A percentile compares a stretch with the other conserved stretches of the same genome.
These are phyloP conservation scores for Didymosphaeria variabile DNA, from an alignment of 2,329 filamentous ascomycete genomes.

Conservation along the genomic window DNA sequence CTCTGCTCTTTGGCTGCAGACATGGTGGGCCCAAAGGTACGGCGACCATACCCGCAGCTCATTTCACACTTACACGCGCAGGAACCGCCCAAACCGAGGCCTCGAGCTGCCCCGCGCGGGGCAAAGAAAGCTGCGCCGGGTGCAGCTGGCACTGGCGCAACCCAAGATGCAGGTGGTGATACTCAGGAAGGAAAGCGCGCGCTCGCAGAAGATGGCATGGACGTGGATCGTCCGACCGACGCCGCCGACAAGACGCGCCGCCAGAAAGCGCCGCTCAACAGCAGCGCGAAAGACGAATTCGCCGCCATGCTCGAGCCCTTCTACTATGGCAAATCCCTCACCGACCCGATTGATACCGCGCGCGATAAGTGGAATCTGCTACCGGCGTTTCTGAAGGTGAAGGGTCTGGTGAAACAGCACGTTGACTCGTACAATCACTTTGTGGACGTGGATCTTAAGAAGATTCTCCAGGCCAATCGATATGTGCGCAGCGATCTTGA, in stretches of 20 bases:
- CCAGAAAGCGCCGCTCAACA: constrained; percentile 36
- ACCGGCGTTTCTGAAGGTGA: constrained; percentile 97
- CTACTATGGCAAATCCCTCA: constrained; percentile 73
- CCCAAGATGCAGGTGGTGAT: constrained; percentile 18
- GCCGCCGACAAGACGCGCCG: constrained; percentile 38
- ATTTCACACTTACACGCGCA: constrained; percentile 25
- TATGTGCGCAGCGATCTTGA: constrained; percentile 92
- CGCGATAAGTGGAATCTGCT: constrained; percentile 96
- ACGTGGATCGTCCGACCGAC: constrained; percentile 16
- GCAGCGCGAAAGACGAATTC: constrained; percentile 59
- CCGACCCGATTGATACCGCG: constrained; percentile 74
- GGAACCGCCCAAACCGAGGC: constrained; percentile 38
- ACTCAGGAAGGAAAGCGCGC: constrained; percentile 11
- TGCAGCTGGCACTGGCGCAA: constrained; percentile 15
- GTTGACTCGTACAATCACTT: constrained; percentile 99
- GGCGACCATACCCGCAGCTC: background rate
- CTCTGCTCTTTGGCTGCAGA: constrained; percentile 24
- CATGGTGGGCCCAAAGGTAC: constrained; percentile 46
- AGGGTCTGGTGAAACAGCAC: constrained; percentile 95
- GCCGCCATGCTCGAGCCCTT: constrained; percentile 74
- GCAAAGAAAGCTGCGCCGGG: constrained; percentile 33
- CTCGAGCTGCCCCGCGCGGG: constrained; percentile 45
- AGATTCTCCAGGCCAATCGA: constrained; percentile 92
- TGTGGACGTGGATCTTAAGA: constrained; percentile 94
- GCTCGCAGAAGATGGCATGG: constrained; percentile 23